Conservation (phyloP, 345 rosid genomes). For the Moricandia moricandioides region DNA sequence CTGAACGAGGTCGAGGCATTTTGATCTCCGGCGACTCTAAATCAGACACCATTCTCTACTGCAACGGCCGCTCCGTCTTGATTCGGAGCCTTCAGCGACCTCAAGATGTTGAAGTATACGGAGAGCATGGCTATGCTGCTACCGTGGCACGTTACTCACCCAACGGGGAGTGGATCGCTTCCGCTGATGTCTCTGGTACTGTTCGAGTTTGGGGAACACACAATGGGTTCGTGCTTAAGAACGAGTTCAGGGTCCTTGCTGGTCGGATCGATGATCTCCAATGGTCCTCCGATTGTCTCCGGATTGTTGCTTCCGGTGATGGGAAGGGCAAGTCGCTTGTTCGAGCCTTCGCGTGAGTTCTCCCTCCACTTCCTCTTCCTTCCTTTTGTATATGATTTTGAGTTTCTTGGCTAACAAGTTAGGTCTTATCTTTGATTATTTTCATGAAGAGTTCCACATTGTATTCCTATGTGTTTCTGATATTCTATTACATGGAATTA, state of each 20-base stretch:
- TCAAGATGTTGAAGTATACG: slow-evolving; percentile 72
- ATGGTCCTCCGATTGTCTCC: slow-evolving; percentile 85
- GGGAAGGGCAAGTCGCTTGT: slow-evolving; percentile 92
- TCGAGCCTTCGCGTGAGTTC: slow-evolving; percentile 83
- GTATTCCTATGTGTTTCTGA: not conserved
- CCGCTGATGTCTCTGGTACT: slow-evolving; percentile 80
- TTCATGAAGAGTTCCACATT: not conserved
- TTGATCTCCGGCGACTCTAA: slow-evolving; percentile 74
- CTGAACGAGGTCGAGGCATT: slow-evolving; percentile 92
- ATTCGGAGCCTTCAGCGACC: slow-evolving; percentile 66
- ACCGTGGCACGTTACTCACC: slow-evolving; percentile 95
- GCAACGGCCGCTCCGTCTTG: slow-evolving; percentile 80
- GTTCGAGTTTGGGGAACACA: slow-evolving; percentile 94
- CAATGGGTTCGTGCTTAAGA: slow-evolving; percentile 82
- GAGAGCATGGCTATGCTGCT: slow-evolving; percentile 85
- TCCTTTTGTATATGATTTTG: not conserved
- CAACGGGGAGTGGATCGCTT: slow-evolving; percentile 98
- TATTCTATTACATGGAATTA: not conserved
- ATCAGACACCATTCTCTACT: slow-evolving; percentile 65
- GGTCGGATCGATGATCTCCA: slow-evolving; percentile 95
- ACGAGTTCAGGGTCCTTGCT: slow-evolving; percentile 79
- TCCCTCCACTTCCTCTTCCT: not conserved
- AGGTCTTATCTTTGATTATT: not conserved
- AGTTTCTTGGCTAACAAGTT: not conserved
- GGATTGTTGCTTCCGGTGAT: slow-evolving; percentile 92